phyloP scores from a whole-genome alignment of 2,329 filamentous ascomycete species.

The Albophoma yamanashiensis region DNA sequence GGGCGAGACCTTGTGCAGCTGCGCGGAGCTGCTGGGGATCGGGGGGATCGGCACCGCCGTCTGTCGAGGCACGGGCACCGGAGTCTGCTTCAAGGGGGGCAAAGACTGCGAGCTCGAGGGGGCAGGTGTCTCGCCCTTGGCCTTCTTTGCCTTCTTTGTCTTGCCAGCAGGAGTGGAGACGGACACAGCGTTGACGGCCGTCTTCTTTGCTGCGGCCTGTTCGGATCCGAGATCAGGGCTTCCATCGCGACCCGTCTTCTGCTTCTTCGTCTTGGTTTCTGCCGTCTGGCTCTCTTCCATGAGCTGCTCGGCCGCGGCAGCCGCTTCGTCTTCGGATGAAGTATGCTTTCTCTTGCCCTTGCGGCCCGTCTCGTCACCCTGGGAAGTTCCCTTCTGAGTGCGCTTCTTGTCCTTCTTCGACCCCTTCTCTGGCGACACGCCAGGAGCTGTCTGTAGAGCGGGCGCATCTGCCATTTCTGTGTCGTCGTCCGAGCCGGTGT shows the following conservation, averaged over 20 bases:
- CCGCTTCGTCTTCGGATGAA: conserved; percentile 25
- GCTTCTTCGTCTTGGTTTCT: conserved; percentile 30
- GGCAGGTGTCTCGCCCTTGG: conserved; percentile 11
- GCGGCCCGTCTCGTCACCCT: conserved; percentile 10
- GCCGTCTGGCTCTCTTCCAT: conserved; percentile 20
- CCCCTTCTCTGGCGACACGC: conserved; percentile 13
- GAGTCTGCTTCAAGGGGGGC: conserved; percentile 14
- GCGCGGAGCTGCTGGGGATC: conserved; percentile 18
- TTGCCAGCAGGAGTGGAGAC: conserved; percentile 11
- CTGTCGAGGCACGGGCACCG: conserved; percentile 16
- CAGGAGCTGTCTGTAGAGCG: conserved; percentile 8
- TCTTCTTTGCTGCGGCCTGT: conserved; percentile 14
- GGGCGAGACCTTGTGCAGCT: conserved; percentile 14
- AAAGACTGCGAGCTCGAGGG: conserved; percentile 9
- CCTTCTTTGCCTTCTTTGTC: conserved; percentile 18
- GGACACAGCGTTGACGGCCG: conserved; percentile 6
- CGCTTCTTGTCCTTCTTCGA: conserved; percentile 19
- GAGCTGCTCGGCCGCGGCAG: conserved; percentile 23
- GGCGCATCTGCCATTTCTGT: conserved; percentile 33
- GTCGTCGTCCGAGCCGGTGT: conserved; percentile 24
- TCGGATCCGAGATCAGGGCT: conserved; percentile 25
- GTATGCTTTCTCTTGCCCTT: conserved; percentile 27
- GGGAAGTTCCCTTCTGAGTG: neutral
- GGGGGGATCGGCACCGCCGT: conserved; percentile 22
- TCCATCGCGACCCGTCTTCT: conserved; percentile 18